phyloP scores from a whole-genome alignment of 164 flowering plant species.

The Dillenia turbinata region DNA sequence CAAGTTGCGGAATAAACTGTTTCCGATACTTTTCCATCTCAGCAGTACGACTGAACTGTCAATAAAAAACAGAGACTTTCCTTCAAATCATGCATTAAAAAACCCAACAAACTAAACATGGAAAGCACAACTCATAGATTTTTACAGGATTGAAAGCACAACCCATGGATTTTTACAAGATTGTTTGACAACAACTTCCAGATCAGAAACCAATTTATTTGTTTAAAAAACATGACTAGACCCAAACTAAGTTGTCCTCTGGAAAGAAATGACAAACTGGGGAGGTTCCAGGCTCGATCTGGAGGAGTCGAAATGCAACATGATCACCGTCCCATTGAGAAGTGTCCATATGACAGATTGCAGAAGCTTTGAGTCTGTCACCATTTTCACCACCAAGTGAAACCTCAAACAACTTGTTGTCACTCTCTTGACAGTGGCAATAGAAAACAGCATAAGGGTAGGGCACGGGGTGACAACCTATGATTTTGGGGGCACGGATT shows the following conservation, averaged over 20 bases:
- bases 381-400: slow-evolving; percentile 37
- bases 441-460: slow-evolving; percentile 51
- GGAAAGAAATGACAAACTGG: slow-evolving; percentile 57
- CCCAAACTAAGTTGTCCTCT: slow-evolving; percentile 37
- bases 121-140: too few species aligned
- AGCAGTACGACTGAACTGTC: too few species aligned
- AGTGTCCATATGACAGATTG: slow-evolving; percentile 51
- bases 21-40: too few species aligned
- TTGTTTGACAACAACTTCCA: too few species aligned
- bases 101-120: too few species aligned
- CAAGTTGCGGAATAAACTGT: too few species aligned
- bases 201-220: too few species aligned
- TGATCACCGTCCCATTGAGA: slow-evolving; percentile 40
- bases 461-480: slow-evolving; percentile 51
- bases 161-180: too few species aligned
- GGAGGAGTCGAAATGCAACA: slow-evolving; percentile 34
- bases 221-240: slow-evolving; percentile 6
- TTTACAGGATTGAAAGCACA: too few species aligned
- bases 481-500: slow-evolving; percentile 23
- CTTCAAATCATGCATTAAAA: too few species aligned
- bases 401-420: slow-evolving; percentile 29
- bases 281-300: slow-evolving; percentile 35
- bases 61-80: too few species aligned
- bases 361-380: slow-evolving; percentile 33
- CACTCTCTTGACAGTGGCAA: slow-evolving; percentile 38